phyloP scores from a whole-genome alignment of 2,329 filamentous ascomycete genomes.

The Apiospora hydei region DNA sequence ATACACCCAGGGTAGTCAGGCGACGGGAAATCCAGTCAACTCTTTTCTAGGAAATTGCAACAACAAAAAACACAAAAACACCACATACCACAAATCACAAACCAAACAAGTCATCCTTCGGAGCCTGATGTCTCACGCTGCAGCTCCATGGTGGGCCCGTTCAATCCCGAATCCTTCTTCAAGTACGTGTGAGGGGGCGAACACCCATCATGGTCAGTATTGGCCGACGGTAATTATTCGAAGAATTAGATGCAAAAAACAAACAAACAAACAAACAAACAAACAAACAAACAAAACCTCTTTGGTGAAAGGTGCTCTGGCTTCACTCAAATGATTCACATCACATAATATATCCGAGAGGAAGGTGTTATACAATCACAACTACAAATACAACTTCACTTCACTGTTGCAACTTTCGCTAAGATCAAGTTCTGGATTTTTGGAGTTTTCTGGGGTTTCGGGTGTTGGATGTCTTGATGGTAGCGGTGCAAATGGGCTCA shows the following conservation, averaged over 20 bases:
- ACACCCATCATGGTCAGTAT: neutral
- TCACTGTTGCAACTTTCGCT: neutral
- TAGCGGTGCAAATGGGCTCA: constrained; percentile 4
- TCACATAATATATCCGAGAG: neutral
- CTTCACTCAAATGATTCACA: neutral
- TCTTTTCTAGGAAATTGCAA: neutral
- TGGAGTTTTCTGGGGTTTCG: neutral
- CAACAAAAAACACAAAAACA: neutral
- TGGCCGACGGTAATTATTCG: neutral
- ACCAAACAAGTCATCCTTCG: neutral
- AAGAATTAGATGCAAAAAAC: neutral
- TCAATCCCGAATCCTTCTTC: too few species aligned
- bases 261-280: neutral
- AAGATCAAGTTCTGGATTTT: neutral
- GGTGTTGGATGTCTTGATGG: neutral
- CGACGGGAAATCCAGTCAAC: neutral
- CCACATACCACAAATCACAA: neutral
- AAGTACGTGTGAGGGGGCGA: too few species aligned
- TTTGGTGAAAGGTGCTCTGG: constrained; percentile 10
- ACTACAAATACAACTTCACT: neutral
- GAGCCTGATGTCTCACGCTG: neutral
- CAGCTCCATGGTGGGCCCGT: too few species aligned
- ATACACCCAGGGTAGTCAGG: neutral
- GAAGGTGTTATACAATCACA: neutral
- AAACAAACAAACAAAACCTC: neutral